Percentiles rank a stretch among this genome's conserved stretches.
These are phyloP conservation scores for Cymbidium sinense DNA, from an alignment of 106 monocot genomes.

Conservation along the genomic window DNA sequence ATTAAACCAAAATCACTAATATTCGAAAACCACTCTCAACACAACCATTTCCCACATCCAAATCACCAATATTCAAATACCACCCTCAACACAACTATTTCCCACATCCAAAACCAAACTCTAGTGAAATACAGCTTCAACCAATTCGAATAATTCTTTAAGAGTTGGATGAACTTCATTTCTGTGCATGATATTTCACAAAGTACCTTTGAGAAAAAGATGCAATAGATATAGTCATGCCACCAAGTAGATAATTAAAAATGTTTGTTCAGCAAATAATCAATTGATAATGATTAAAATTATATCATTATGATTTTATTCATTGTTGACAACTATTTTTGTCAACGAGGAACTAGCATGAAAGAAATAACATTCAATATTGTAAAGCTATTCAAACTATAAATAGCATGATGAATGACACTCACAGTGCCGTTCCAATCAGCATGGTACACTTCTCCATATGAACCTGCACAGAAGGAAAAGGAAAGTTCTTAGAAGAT, in stretches of 20 bases:
- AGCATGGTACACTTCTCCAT: conserved; percentile 97
- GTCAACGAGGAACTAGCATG: background rate
- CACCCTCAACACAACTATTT: background rate
- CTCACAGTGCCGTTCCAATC: conserved; percentile 99
- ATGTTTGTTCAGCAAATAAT: background rate
- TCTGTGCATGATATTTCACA: background rate
- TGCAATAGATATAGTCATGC: background rate
- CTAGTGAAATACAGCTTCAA: background rate
- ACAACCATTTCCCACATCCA: background rate
- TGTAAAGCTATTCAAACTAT: background rate
- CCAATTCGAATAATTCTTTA: background rate
- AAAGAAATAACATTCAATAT: background rate
- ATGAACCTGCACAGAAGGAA: conserved; percentile 63
- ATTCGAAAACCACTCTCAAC: background rate
- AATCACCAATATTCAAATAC: background rate
- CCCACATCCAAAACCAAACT: background rate
- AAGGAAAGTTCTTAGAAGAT: background rate
- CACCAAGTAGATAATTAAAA: background rate
- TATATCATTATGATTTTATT: background rate
- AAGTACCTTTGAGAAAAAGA: background rate
- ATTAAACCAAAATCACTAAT: background rate
- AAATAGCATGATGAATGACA: conserved; percentile 9
- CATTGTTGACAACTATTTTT: background rate
- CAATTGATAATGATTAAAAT: background rate
- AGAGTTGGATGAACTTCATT: background rate